These are phyloP conservation scores for Eimeria sp. DNA, from an alignment of 169 alveolate species.

Conservation along the genomic window DNA sequence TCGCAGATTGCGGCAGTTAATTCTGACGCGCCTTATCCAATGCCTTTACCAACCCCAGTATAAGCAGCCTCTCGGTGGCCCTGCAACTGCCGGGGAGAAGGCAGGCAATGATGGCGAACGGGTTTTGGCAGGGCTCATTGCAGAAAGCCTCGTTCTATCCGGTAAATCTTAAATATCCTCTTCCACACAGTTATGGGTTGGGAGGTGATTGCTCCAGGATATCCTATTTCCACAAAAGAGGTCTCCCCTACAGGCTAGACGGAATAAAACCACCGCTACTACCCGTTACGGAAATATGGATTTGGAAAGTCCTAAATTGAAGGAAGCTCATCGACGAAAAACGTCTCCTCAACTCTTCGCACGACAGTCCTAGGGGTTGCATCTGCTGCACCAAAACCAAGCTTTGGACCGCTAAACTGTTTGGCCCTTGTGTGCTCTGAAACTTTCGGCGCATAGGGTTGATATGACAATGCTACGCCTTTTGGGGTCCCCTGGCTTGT, in stretches of 20 bases:
- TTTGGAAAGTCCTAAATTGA: neutral
- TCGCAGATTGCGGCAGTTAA: slow-evolving; percentile 78
- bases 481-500: neutral
- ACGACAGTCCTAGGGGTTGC: neutral
- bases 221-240: neutral
- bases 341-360: neutral
- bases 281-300: neutral
- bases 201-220: neutral
- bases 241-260: neutral
- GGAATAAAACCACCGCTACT: neutral
- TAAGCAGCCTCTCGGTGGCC: slow-evolving; percentile 24
- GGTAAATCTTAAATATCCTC: neutral
- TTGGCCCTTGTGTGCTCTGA: neutral
- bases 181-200: neutral
- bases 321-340: neutral
- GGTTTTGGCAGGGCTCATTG: slow-evolving; percentile 42
- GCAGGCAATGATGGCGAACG: slow-evolving; percentile 23
- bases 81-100: slow-evolving; percentile 24
- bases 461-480: neutral
- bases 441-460: neutral
- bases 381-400: neutral
- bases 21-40: slow-evolving; percentile 75
- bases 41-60: slow-evolving; percentile 63
- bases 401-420: neutral
- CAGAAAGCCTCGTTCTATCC: slow-evolving; percentile 63